A percentile compares a stretch with the other conserved stretches of the same genome.
These are phyloP conservation scores for Colletotrichum somersetense DNA, from an alignment of 2,329 filamentous ascomycete genomes.

Conservation along the genomic window DNA sequence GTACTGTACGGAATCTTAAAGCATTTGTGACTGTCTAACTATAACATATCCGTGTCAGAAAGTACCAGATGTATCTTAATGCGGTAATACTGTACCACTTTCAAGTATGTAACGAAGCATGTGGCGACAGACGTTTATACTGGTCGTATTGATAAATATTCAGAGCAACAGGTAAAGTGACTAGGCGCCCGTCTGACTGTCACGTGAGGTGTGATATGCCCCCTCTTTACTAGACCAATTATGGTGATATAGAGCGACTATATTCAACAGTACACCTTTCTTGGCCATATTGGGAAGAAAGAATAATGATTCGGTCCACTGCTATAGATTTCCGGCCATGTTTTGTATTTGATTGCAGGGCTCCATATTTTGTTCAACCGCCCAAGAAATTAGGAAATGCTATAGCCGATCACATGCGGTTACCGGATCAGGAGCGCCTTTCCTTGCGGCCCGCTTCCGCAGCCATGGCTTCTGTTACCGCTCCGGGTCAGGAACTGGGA, in stretches of 20 bases:
- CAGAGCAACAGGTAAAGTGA: not conserved
- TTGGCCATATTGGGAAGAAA: not conserved
- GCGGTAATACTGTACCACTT: too few species aligned
- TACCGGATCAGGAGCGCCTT: not conserved
- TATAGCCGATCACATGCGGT: not conserved
- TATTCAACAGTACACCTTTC: too few species aligned
- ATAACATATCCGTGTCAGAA: too few species aligned
- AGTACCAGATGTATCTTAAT: too few species aligned
- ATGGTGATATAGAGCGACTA: too few species aligned
- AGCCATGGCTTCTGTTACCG: not conserved
- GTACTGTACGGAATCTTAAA: too few species aligned
- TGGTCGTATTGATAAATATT: not conserved
- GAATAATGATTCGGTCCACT: not conserved
- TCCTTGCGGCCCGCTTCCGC: not conserved
- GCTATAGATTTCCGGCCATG: not conserved
- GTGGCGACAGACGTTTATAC: not conserved
- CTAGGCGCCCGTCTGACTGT: not conserved
- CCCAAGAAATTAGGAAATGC: not conserved
- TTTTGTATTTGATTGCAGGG: not conserved
- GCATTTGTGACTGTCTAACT: too few species aligned
- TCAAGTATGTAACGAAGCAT: not conserved
- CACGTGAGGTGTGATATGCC: not conserved
- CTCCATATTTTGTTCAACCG: not conserved
- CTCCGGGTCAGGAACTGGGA: not conserved
- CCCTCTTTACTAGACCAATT: too few species aligned